Percentiles rank a stretch among this genome's conserved stretches.
Evolutionary conservation across 371 early-diverging fungal genomes (phyloP).

Genomic region (Gilbertella persicaria): DNA sequence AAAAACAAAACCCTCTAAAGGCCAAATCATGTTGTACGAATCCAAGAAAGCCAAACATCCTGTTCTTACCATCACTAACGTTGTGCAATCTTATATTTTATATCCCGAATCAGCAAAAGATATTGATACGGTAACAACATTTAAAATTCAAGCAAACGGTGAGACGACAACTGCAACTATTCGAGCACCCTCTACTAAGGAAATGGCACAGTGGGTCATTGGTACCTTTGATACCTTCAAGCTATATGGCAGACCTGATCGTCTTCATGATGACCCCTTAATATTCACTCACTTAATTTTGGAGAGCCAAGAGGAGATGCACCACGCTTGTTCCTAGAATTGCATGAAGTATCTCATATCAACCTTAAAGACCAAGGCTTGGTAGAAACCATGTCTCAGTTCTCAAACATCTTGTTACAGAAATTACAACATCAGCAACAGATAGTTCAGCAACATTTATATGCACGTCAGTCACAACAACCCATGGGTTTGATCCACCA

Average conservation of each 20-base stretch:
- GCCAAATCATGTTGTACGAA: conserved; percentile 52
- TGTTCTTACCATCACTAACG: conserved; percentile 47
- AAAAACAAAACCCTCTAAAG: conserved; percentile 32
- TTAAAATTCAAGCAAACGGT: conserved; percentile 24
- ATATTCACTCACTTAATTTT: conserved; percentile 31
- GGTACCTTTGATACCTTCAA: conserved; percentile 42
- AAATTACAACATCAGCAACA: conserved; percentile 22
- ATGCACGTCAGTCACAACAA: conserved; percentile 8
- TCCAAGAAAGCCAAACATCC: conserved; percentile 50
- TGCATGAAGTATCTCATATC: conserved; percentile 30
- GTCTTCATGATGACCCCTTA: conserved; percentile 21
- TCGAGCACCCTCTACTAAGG: conserved; percentile 24
- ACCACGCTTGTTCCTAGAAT: conserved; percentile 41
- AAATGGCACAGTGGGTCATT: conserved; percentile 38
- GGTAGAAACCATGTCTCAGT: conserved; percentile 33
- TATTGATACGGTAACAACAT: conserved; percentile 15
- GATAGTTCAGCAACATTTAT: not conserved
- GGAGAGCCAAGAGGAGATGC: conserved; percentile 22
- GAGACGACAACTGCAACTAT: conserved; percentile 9
- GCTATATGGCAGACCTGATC: conserved; percentile 40
- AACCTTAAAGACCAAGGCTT: conserved; percentile 28
- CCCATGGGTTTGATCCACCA: conserved; percentile 28
- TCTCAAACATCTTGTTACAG: conserved; percentile 24
- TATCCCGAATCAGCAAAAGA: conserved; percentile 49
- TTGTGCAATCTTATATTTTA: conserved; percentile 61